These are phyloP conservation scores for Hypoxylon sp. DNA, from an alignment of 2,329 filamentous ascomycete species.

Conservation along the genomic window DNA sequence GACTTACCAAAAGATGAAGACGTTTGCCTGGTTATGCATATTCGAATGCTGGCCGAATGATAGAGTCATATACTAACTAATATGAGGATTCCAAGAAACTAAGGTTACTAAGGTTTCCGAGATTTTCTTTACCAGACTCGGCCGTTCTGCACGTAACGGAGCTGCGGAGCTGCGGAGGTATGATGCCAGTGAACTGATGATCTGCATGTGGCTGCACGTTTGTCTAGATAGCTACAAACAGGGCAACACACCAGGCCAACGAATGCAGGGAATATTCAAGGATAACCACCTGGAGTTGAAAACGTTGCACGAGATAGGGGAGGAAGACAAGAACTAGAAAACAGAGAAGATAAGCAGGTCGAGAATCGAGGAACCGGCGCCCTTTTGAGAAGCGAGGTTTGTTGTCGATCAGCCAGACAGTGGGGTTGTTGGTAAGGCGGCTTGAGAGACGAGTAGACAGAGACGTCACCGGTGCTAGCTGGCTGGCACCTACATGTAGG, in stretches of 20 bases:
- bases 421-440: conserved; percentile 36
- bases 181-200: conserved; percentile 31
- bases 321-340: conserved; percentile 5
- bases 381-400: conserved; percentile 42
- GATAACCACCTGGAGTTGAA: not conserved
- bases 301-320: conserved; percentile 12
- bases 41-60: conserved; percentile 8
- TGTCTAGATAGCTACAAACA: conserved; percentile 29
- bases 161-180: conserved; percentile 33
- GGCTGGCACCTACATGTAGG: not conserved
- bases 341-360: conserved; percentile 20
- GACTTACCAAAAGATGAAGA: conserved; percentile 28
- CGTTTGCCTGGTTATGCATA: not conserved
- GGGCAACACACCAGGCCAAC: conserved; percentile 8
- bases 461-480: conserved; percentile 42
- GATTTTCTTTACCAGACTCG: conserved; percentile 8
- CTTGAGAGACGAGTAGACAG: conserved; percentile 29
- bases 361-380: conserved; percentile 30
- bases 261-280: conserved; percentile 1
- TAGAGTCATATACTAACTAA: not conserved
- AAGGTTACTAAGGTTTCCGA: not conserved
- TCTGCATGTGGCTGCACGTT: conserved; percentile 37
- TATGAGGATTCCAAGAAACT: not conserved
- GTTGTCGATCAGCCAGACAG: conserved; percentile 40
- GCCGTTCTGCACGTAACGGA: conserved; percentile 18